A percentile compares a stretch with the other conserved stretches of the same genome.
Conservation (phyloP, 2,329 filamentous ascomycete genomes). For the Botryosphaeria agaves region DNA sequence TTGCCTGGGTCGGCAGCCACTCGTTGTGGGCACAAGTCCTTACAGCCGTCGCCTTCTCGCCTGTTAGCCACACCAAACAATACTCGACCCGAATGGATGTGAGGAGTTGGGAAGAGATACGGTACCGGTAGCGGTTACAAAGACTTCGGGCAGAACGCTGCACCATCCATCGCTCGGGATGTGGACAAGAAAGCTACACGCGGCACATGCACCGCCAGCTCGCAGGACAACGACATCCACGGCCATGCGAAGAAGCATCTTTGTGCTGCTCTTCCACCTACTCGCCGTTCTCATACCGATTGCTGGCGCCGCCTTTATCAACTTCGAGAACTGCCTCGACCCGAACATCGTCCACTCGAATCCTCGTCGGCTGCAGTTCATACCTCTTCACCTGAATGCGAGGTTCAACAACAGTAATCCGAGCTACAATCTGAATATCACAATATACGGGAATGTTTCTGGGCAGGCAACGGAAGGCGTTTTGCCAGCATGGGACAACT, state of each 20-base stretch:
- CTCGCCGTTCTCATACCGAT: slow-evolving; percentile 25
- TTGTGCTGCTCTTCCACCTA: slow-evolving; percentile 9
- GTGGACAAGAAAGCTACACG: no score
- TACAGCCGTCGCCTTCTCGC: no score
- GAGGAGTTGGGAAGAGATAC: no score
- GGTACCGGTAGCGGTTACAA: no score
- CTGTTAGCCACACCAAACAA: no score
- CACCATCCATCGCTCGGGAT: no score
- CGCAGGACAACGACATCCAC: no score
- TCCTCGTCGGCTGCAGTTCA: slow-evolving; percentile 55
- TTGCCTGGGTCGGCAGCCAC: no score
- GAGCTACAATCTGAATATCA: slow-evolving; percentile 53
- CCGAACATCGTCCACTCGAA: slow-evolving; percentile 38
- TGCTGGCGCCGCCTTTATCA: slow-evolving; percentile 46
- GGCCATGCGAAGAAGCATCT: neutral
- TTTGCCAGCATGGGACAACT: slow-evolving; percentile 42
- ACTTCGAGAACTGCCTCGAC: slow-evolving; percentile 70
- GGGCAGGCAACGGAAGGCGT: slow-evolving; percentile 42
- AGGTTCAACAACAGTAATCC: slow-evolving; percentile 46
- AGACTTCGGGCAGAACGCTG: no score
- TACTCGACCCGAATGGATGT: no score
- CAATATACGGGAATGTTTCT: slow-evolving; percentile 80
- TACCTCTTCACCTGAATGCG: slow-evolving; percentile 58
- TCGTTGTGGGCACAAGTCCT: no score
- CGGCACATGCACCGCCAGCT: no score